Percentiles rank a stretch among this genome's conserved stretches.
These are phyloP conservation scores for Barnettozyma botsteinii DNA, from an alignment of 805 yeast species.

Conservation along the genomic window DNA sequence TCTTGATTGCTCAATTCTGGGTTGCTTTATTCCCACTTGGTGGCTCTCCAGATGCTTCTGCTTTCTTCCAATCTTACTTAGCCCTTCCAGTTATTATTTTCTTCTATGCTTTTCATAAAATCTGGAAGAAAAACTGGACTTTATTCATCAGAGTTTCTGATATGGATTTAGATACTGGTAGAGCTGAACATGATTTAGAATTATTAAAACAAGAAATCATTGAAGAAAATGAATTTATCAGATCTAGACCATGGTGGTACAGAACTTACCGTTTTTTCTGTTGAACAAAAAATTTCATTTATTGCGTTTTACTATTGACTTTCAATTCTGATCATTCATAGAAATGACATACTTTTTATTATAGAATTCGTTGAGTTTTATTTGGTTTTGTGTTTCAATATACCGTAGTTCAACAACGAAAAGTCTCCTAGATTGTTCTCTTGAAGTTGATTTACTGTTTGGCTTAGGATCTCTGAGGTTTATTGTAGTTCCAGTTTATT, in stretches of 20 bases:
- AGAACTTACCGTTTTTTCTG: constrained; percentile 51
- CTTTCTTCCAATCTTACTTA: constrained; percentile 34
- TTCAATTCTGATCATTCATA: not conserved
- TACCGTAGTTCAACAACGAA: no score
- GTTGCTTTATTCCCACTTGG: constrained; percentile 44
- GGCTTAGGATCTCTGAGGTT: no score
- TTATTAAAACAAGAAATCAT: constrained; percentile 49
- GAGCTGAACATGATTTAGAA: constrained; percentile 56
- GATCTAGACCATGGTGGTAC: constrained; percentile 38
- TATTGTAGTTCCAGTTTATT: no score
- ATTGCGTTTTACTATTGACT: not conserved
- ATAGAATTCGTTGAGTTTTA: no score
- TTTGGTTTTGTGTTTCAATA: no score
- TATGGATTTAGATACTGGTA: constrained; percentile 58
- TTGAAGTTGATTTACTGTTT: no score
- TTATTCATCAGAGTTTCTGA: constrained; percentile 38
- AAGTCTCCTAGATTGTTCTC: no score
- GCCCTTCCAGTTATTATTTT: constrained; percentile 36
- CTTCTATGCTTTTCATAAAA: constrained; percentile 36
- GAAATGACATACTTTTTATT: not conserved
- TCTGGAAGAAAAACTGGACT: constrained; percentile 36
- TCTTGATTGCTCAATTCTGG: constrained; percentile 78
- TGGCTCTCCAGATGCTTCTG: constrained; percentile 21
- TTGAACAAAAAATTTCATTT: constrained; percentile 19
- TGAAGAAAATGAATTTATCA: constrained; percentile 50